A percentile compares a stretch with the other conserved stretches of the same genome.
Conservation (phyloP, 2,329 filamentous ascomycete genomes). For the Fusarium sp. region DNA sequence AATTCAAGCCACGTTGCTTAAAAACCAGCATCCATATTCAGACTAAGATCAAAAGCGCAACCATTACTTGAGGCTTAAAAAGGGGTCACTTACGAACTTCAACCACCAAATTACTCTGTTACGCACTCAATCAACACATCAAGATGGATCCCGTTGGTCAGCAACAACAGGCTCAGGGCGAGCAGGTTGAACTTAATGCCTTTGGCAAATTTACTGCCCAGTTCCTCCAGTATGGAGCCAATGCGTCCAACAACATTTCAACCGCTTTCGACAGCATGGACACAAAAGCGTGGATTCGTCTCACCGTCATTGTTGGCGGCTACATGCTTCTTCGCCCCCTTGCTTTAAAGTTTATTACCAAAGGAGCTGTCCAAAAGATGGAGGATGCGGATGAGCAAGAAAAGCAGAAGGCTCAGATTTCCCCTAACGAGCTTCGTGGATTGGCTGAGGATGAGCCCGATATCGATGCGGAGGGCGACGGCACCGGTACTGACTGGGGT, state of each 20-base stretch:
- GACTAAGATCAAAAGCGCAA: background rate
- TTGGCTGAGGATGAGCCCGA: constrained; percentile 66
- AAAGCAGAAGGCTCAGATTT: constrained; percentile 69
- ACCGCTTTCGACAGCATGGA: constrained; percentile 65
- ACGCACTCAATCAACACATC: background rate
- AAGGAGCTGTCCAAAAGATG: constrained; percentile 72
- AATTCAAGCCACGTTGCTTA: constrained; percentile 5
- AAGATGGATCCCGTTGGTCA: constrained; percentile 46
- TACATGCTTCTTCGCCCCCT: constrained; percentile 82
- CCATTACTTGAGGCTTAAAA: background rate
- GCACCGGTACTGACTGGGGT: constrained; percentile 72
- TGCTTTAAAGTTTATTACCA: constrained; percentile 74
- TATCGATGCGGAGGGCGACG: constrained; percentile 59
- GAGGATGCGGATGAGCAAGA: constrained; percentile 67
- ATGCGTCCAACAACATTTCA: constrained; percentile 62
- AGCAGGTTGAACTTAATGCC: constrained; percentile 50
- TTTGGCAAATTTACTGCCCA: constrained; percentile 52
- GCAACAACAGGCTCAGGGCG: constrained; percentile 45
- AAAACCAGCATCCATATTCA: constrained; percentile 4
- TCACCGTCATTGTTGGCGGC: constrained; percentile 77
- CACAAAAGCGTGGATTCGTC: constrained; percentile 71
- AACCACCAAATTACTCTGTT: background rate
- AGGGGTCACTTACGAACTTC: background rate
- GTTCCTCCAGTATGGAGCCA: constrained; percentile 54
- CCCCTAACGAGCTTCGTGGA: constrained; percentile 74